Evolutionary conservation across 2,329 filamentous ascomycete species (phyloP), one percentile per base, ranked within the genome.

Genomic region (Samsoniella hepiali): DNA sequence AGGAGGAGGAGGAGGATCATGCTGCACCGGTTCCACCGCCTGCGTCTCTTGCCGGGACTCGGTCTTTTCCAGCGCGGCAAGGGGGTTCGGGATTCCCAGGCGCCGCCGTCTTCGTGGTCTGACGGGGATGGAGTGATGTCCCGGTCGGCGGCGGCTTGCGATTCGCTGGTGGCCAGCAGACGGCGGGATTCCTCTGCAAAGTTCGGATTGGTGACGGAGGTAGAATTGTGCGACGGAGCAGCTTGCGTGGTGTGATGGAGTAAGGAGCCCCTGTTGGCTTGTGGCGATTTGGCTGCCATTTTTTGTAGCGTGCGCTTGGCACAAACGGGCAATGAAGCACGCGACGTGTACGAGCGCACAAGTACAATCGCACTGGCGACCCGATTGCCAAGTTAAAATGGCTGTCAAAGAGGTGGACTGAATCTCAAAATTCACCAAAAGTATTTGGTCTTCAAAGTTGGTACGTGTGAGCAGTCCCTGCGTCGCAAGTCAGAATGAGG

Each of bases 261-360:
- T 10, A 29, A 61, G 8, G 47, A 38, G 31, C 50, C 50, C 59
- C 40, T 55, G 50, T 31, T 44, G 38, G n/a, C 5, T 3, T 3
- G 38, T n/a, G 50, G 45, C 47, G n/a, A 13, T 22, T 61, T 31
- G 6, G 29, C 49, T 13, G 8, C 42, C 59, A 62, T 62, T 53
- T 55, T 47, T 32, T 27, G 22, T 13, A 15, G 36, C 3, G 3
- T 49, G 17, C 17, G 40, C 49, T 47, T 62, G 40, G 38, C 50
- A 62, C 59, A 31, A 62, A 62, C 50, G 40, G 50, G 59, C 59
- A 62, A 62, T 55, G 10, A 62, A 47, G 59, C 59, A 62, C 59
- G 59, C 59, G 59, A 62, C 50, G 47, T 34, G 15, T 34, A 42
- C 36, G 32, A 58, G 27, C 34, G 44, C 36, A 1, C 15, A 13